These are phyloP conservation scores for Hippophae gyantsensis DNA, from an alignment of 306 rosid species.

Conservation along the genomic window DNA sequence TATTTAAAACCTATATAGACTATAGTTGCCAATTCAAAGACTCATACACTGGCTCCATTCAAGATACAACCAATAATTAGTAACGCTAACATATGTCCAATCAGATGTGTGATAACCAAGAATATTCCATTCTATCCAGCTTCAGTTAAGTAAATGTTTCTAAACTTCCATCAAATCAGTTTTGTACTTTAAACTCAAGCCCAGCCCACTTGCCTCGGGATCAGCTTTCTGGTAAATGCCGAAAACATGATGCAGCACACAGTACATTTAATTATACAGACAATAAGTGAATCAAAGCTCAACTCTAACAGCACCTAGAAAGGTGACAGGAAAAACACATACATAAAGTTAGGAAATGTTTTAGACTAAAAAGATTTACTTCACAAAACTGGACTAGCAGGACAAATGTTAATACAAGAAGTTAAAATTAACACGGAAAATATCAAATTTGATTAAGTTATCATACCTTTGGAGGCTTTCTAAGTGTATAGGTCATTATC, in stretches of 20 bases:
- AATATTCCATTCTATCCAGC: background rate
- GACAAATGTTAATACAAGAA: too few species aligned
- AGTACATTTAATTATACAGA: background rate
- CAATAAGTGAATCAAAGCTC: background rate
- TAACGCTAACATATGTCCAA: too few species aligned
- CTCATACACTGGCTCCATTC: too few species aligned
- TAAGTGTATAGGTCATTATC: constrained; percentile 67
- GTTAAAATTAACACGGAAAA: too few species aligned
- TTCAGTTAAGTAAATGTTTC: background rate
- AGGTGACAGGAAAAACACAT: background rate
- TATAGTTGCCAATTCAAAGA: too few species aligned
- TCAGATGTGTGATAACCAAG: too few species aligned
- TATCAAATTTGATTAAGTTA: background rate
- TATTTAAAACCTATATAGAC: too few species aligned
- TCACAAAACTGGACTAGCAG: too few species aligned
- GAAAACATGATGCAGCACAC: background rate
- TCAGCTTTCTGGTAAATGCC: background rate
- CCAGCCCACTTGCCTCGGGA: background rate
- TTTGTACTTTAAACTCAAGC: background rate
- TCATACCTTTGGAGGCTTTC: constrained; percentile 62
- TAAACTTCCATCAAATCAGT: too few species aligned
- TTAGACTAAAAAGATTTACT: too few species aligned
- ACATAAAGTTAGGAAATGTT: background rate
- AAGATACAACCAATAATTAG: too few species aligned
- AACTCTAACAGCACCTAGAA: background rate